A percentile compares a stretch with the other conserved stretches of the same genome.
Evolutionary conservation across 495 filamentous ascomycete genomes (phyloP).

Genomic region (Durotheca rogersii): DNA sequence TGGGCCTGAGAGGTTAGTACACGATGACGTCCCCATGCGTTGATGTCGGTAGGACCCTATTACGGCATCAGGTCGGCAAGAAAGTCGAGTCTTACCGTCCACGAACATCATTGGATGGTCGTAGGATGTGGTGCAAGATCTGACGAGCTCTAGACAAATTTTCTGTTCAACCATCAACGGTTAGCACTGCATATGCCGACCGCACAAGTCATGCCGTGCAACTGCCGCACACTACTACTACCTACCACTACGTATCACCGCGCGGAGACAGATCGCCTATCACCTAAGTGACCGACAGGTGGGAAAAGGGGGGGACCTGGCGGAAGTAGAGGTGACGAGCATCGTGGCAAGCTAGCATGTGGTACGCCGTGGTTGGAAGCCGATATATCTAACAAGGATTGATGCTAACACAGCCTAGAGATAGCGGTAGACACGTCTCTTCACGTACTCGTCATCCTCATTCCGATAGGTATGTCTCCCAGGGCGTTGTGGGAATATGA

Average conservation of each 20-base stretch:
- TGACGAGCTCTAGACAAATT: slow-evolving; percentile 8
- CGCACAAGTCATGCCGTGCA: slow-evolving; percentile 11
- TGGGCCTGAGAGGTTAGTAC: too few species aligned
- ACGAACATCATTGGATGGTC: background rate
- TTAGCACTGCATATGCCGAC: slow-evolving; percentile 22
- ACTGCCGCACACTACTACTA: background rate
- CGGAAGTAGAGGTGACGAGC: background rate
- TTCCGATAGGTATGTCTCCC: too few species aligned
- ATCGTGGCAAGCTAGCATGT: too few species aligned
- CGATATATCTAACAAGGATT: too few species aligned
- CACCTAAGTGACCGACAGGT: background rate
- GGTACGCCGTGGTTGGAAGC: background rate
- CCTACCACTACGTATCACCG: background rate
- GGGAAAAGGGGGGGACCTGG: background rate
- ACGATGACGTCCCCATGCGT: too few species aligned
- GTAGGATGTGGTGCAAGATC: background rate
- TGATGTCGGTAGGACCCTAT: too few species aligned
- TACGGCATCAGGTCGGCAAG: background rate
- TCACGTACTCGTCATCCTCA: too few species aligned
- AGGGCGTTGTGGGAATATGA: too few species aligned
- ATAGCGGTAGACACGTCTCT: too few species aligned
- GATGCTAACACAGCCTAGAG: too few species aligned
- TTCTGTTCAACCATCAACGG: slow-evolving; percentile 5
- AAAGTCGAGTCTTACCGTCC: background rate
- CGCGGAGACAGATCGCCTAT: background rate